Evolutionary conservation across 164 flowering plant genomes (phyloP).

Genomic region (Brasenia schreberi): DNA sequence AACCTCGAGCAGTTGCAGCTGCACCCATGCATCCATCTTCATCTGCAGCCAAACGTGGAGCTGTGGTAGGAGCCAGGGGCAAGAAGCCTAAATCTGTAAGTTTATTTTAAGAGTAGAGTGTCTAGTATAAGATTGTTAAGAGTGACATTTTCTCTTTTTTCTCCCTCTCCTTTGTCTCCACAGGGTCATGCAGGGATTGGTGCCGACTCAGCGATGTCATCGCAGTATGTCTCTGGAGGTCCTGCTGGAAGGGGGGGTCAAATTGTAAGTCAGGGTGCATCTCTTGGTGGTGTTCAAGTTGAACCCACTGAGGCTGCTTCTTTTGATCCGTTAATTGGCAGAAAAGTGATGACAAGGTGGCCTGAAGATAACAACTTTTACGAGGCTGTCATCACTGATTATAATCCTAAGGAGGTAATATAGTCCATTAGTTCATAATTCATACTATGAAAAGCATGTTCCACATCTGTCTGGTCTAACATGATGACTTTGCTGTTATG

Average conservation of each 20-base stretch:
- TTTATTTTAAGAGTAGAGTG: conserved; percentile 4
- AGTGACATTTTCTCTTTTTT: neutral
- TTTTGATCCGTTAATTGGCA: conserved; percentile 54
- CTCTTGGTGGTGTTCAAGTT: conserved; percentile 33
- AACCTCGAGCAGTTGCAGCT: conserved; percentile 20
- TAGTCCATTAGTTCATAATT: neutral
- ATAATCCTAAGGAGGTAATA: conserved; percentile 50
- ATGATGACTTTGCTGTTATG: neutral
- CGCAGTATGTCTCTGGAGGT: conserved; percentile 40
- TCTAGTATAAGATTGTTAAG: neutral
- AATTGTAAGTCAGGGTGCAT: conserved; percentile 31
- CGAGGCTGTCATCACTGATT: conserved; percentile 81
- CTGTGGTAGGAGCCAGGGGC: conserved; percentile 18
- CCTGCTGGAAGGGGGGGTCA: conserved; percentile 46
- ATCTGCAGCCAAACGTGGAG: conserved; percentile 14
- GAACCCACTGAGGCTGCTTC: conserved; percentile 38
- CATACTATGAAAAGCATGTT: neutral
- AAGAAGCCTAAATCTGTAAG: conserved; percentile 47
- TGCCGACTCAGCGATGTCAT: conserved; percentile 30
- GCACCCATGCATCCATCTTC: conserved; percentile 34
- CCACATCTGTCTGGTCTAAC: neutral
- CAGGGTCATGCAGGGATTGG: conserved; percentile 22
- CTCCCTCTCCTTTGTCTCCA: neutral
- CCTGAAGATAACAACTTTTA: conserved; percentile 94
- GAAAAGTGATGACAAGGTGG: conserved; percentile 89